These are phyloP conservation scores for Lactarius evosmus DNA, from an alignment of 768 basidiomycete species.

Conservation along the genomic window DNA sequence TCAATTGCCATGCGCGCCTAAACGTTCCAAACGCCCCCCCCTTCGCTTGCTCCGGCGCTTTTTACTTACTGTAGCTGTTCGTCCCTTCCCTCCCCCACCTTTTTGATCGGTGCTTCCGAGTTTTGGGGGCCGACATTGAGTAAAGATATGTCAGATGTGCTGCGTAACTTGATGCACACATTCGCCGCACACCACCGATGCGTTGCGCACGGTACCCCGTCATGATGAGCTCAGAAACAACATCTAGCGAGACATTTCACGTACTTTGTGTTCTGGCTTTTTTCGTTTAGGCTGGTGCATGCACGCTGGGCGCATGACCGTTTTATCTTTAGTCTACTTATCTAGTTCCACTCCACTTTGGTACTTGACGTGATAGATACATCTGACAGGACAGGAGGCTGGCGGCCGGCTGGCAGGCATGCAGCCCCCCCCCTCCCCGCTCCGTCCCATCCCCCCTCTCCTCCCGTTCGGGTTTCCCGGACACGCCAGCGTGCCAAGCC, in stretches of 20 bases:
- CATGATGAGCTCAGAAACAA: too few species aligned
- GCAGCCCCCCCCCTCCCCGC: not conserved
- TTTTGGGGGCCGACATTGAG: not conserved
- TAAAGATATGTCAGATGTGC: not conserved
- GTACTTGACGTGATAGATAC: not conserved
- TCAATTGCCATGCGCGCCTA: not conserved
- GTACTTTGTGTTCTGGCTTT: not conserved
- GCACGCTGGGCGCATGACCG: too few species aligned
- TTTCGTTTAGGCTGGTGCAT: not conserved
- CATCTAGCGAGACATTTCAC: not conserved
- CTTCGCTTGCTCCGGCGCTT: not conserved
- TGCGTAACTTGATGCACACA: not conserved
- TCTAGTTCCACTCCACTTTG: not conserved
- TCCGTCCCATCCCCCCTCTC: not conserved
- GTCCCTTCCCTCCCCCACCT: not conserved
- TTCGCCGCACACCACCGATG: not conserved
- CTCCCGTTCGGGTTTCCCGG: not conserved
- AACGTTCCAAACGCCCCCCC: too few species aligned
- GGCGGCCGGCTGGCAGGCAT: too few species aligned
- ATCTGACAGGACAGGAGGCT: not conserved
- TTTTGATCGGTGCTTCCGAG: not conserved
- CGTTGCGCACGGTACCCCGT: not conserved
- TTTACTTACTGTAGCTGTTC: not conserved
- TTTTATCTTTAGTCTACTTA: not conserved
- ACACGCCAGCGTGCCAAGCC: not conserved